phyloP scores from a whole-genome alignment of 2,329 filamentous ascomycete species.

The Cladosporium sp. region DNA sequence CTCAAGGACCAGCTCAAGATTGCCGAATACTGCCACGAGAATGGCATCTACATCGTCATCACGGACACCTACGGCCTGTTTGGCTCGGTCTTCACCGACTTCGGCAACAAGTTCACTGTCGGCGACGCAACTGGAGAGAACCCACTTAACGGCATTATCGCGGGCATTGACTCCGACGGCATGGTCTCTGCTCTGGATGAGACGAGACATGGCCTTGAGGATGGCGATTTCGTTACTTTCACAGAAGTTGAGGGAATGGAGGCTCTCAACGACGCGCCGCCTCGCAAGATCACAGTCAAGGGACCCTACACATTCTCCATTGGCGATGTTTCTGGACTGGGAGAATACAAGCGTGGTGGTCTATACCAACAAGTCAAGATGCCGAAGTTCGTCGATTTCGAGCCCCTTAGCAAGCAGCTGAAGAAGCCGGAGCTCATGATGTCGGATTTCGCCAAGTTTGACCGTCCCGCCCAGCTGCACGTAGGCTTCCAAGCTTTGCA shows the following conservation, averaged over 20 bases:
- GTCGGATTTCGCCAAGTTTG: constrained; percentile 97
- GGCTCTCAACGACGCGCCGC: constrained; percentile 75
- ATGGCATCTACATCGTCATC: constrained; percentile 86
- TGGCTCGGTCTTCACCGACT: constrained; percentile 94
- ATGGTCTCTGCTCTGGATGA: constrained; percentile 92
- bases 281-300: constrained; percentile 89
- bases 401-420: constrained; percentile 73
- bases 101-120: constrained; percentile 89
- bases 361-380: constrained; percentile 97
- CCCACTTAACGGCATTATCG: constrained; percentile 82
- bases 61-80: constrained; percentile 92
- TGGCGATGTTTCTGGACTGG: constrained; percentile 83
- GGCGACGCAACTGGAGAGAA: constrained; percentile 90
- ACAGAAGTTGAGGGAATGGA: constrained; percentile 93
- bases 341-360: constrained; percentile 83
- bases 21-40: constrained; percentile 89
- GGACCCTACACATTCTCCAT: constrained; percentile 97
- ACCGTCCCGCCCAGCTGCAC: constrained; percentile 88
- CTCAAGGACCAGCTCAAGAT: constrained; percentile 79
- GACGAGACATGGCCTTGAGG: constrained; percentile 89
- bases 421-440: constrained; percentile 87
- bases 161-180: constrained; percentile 84
- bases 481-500: constrained; percentile 90
- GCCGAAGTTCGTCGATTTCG: constrained; percentile 91
- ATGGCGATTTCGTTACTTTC: constrained; percentile 96